Base-by-base conservation (phyloP, 2,329 filamentous ascomycete genomes). In the Colletotrichum sp. region DNA sequence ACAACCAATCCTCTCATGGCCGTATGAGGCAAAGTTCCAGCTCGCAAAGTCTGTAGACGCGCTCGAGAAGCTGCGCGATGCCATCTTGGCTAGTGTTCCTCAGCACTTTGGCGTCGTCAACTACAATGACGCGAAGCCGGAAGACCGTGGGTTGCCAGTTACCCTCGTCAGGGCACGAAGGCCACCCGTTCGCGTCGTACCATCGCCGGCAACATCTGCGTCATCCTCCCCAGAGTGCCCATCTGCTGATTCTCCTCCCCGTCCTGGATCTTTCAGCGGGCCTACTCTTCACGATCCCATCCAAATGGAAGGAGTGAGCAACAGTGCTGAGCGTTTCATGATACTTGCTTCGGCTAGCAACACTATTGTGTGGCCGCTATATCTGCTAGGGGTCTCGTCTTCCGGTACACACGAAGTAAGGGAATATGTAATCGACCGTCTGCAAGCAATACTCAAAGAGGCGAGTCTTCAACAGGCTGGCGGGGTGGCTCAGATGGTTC, bases 361-460 rank as follows among this genome's bases (percentile, higher is more conserved):
- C 76, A 86, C 86, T 18, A 84, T 89, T 10, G 85, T 90, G 52
- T 89, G 87, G 88, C 88, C 88, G 6, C 82, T 90, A 5, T 90
- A 88, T 71, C 84, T 87, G 13, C 84, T 88, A 9, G 88, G 88
- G 69, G 85, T 88, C 79, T 88, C 87, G 24, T 87, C 87, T 1
- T 85, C 84, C 5, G 89, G 87, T 74, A 83, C 84, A 1, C 77
- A 79, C 5, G 81, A 84, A 64, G 85, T 85, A 78, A 85, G 85
- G 64, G 80, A 82, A 5, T 90, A 89, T 61, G 85, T 87, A 2
- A 80, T 89, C 16, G 84, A 85, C 21, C 82, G 88, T n/a, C 81
- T 90, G 52, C 80, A 83, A 60, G 85, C 85, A 12, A 84, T 90
- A 28, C 85, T 86, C 70, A 81, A 82, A 61, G 88, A 89, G 80